phyloP scores from a whole-genome alignment of 2,329 filamentous ascomycete genomes.

The Aspergillus sergii region DNA sequence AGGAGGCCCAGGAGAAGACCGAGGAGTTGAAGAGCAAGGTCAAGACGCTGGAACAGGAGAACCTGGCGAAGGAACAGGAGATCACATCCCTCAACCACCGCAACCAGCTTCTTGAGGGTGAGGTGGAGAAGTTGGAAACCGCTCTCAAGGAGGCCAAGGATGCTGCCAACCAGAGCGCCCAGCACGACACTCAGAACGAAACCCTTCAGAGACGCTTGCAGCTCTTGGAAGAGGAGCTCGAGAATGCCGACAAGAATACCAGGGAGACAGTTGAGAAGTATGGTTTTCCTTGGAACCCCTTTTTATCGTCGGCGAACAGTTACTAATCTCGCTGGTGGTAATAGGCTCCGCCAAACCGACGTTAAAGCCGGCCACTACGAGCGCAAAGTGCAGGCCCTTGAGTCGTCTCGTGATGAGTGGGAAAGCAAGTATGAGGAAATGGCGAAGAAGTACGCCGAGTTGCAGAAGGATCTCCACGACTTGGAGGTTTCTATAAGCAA shows the following conservation, averaged over 20 bases:
- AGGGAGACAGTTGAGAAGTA: constrained; percentile 99
- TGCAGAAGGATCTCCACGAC: constrained; percentile 89
- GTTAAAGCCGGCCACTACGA: constrained; percentile 99
- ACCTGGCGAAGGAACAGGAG: constrained; percentile 94
- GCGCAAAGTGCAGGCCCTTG: constrained; percentile 97
- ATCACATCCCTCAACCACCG: constrained; percentile 96
- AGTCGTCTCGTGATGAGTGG: constrained; percentile 89
- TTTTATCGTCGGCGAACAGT: constrained; percentile 7
- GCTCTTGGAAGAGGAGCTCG: constrained; percentile 96
- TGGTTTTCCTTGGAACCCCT: constrained; percentile 39
- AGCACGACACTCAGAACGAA: constrained; percentile 89
- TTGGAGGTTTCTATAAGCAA: constrained; percentile 91
- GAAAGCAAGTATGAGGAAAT: constrained; percentile 98
- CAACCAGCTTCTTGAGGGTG: constrained; percentile 84
- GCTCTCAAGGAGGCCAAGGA: constrained; percentile 86
- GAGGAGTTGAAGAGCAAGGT: constrained; percentile 86
- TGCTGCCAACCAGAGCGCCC: constrained; percentile 76
- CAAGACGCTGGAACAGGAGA: constrained; percentile 92
- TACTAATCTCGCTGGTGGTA: constrained; percentile 21
- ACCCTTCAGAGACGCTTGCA: constrained; percentile 88
- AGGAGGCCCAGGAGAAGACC: constrained; percentile 76
- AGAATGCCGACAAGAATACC: constrained; percentile 93
- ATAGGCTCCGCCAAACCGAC: constrained; percentile 95
- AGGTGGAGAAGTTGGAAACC: constrained; percentile 90
- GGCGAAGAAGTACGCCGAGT: constrained; percentile 79